phyloP scores from a whole-genome alignment of 2,329 filamentous ascomycete species.

The Trichophyton mentagrophytes region DNA sequence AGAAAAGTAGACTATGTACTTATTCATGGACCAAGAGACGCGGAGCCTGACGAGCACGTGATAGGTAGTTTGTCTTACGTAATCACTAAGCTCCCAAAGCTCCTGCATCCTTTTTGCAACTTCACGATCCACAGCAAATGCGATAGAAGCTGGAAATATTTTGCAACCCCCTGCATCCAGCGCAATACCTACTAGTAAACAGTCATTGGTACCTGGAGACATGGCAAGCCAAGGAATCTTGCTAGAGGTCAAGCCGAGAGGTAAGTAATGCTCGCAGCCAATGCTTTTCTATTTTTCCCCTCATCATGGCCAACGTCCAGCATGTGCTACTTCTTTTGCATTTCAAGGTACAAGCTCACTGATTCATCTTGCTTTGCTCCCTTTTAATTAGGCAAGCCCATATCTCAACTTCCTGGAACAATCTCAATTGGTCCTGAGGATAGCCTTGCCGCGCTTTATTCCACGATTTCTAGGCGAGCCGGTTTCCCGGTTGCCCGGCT shows the following conservation, averaged over 20 bases:
- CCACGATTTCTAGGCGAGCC: conserved; percentile 41
- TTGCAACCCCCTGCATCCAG: not conserved
- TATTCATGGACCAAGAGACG: too few relatives aligned
- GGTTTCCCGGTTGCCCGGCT: conserved; percentile 47
- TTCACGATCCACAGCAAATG: not conserved
- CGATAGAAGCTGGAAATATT: not conserved
- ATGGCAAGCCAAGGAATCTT: not conserved
- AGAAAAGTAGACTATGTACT: too few relatives aligned
- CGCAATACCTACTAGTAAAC: not conserved
- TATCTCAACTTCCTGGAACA: conserved; percentile 47
- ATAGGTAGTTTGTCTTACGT: not conserved
- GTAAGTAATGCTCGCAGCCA: conserved; percentile 1
- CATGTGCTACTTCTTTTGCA: not conserved
- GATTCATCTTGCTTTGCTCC: not conserved
- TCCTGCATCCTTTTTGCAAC: not conserved
- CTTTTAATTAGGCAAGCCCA: conserved; percentile 44
- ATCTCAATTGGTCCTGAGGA: conserved; percentile 41
- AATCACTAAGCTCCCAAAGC: not conserved
- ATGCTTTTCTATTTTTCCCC: not conserved
- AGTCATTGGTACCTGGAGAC: not conserved
- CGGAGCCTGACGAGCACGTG: not conserved
- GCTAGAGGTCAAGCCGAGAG: conserved; percentile 13
- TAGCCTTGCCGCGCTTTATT: conserved; percentile 44
- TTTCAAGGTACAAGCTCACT: not conserved
- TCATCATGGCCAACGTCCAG: not conserved